These are phyloP conservation scores for Malus fusca DNA, from an alignment of 306 rosid genomes.

Conservation along the genomic window DNA sequence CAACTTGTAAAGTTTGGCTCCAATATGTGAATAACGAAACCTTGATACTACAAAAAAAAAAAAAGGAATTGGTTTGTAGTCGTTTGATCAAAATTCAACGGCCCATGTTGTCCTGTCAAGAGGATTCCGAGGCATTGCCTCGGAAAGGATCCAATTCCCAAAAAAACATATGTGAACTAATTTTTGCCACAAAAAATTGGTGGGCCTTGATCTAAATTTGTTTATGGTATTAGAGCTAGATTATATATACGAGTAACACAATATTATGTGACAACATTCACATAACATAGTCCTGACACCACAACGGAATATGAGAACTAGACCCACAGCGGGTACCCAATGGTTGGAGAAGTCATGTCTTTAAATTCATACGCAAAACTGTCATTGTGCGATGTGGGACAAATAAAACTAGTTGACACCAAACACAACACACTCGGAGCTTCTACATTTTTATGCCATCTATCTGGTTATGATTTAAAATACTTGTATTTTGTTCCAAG, in stretches of 20 bases:
- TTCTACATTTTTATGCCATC: not conserved
- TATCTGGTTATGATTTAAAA: not conserved
- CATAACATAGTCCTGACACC: not conserved
- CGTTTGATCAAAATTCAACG: no score
- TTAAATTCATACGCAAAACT: no score
- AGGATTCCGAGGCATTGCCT: no score
- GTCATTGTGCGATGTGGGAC: not conserved
- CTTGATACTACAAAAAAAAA: no score
- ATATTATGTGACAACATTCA: not conserved
- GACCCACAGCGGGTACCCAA: fast-evolving
- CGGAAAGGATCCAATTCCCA: no score
- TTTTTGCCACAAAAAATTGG: no score
- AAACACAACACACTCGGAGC: not conserved
- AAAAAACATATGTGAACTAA: no score
- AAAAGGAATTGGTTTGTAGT: no score
- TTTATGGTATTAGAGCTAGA: not conserved
- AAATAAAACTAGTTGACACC: not conserved
- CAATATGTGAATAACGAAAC: no score
- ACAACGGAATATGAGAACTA: not conserved
- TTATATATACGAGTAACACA: not conserved
- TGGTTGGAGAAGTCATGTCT: not conserved
- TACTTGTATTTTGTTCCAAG: not conserved
- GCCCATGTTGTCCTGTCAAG: no score
- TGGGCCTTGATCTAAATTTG: not conserved
- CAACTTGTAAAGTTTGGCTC: no score